Base-by-base conservation (phyloP, 768 basidiomycete genomes). In the Lactarius pseudohatsudake region DNA sequence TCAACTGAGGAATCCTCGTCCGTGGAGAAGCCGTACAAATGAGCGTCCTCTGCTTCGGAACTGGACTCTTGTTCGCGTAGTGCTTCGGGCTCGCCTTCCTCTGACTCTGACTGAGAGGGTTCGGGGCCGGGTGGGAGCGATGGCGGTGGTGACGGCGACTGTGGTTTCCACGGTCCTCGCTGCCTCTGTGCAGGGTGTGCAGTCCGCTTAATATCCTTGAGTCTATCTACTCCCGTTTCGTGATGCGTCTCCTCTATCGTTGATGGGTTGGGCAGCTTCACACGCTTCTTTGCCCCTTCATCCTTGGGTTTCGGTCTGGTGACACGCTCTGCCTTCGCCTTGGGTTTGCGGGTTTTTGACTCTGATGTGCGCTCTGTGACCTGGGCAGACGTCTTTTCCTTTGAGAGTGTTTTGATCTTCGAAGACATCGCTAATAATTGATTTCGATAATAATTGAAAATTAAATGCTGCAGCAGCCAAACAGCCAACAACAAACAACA, bases 1-100 rank as follows among this genome's bases (percentile, higher is more conserved):
- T 93, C 94, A 63, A 92, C 92, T 10, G 90, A 92, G 40, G 89
- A 88, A 64, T 81, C 81, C 57, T 87, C 87, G 70, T 91, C 90
- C 6, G 89, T 86, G 0, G 90, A 89, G 74, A 93, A 91, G 15
- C 90, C 91, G 67, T 86, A 82, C 20, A 92, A 70, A 59, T 84
- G 81, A 7, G 72, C 76, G 22, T 83, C 79, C 43, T 83, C 78
- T n/a, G 82, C 80, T 30, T 75, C 72, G 15, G 66, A 36, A 16
- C 32, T 47, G 15, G 79, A 78, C 41, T 81, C 79, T 15, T 79
- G 26, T 57, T 18, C 41, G 16, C 16, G 59, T 3, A 59, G 57
- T 7, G 28, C 57, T 4, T 62, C 64, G 18, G 60, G 34, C 16
- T 64, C 55, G 40, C 66, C 64, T 63, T 57, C 30, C 15, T 56